phyloP scores from a whole-genome alignment of 1,284 basidiomycete species.

The Apiotrichum mycotoxinovorans region DNA sequence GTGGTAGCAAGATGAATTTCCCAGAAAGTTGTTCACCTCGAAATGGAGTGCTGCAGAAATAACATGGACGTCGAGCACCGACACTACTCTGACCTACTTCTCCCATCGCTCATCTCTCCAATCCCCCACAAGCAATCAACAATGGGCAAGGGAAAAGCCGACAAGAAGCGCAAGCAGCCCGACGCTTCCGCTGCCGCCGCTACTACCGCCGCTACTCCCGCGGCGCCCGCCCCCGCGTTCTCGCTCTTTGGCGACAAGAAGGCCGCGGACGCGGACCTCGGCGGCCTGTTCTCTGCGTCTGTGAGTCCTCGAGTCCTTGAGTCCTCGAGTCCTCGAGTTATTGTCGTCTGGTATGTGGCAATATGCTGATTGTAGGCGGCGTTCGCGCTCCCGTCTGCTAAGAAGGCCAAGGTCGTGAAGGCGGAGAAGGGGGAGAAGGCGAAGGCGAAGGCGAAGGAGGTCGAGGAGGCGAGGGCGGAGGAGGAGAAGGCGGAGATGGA shows the following conservation, averaged over 20 bases:
- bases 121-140: neutral
- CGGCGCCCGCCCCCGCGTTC: constrained; percentile 18
- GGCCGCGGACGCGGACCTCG: constrained; percentile 44
- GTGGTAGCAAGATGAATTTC: neutral
- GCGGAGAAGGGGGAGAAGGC: constrained; percentile 7
- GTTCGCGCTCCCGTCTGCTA: constrained; percentile 25
- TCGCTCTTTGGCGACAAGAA: constrained; percentile 34
- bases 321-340: too few species aligned
- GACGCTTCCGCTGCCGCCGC: constrained; percentile 6
- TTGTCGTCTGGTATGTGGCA: neutral
- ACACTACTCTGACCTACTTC: too few species aligned
- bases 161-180: constrained; percentile 35
- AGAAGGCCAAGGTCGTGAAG: constrained; percentile 18
- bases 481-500: neutral
- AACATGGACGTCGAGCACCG: neutral
- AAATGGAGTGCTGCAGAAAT: too few species aligned
- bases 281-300: constrained; percentile 49
- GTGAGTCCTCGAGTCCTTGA: too few species aligned
- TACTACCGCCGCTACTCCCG: neutral
- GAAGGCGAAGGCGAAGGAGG: constrained; percentile 15
- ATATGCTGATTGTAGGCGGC: constrained; percentile 24
- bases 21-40: too few species aligned
- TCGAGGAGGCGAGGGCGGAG: constrained; percentile 14
- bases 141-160: constrained; percentile 20
- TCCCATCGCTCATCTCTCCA: neutral